Percentiles rank a stretch among this genome's conserved stretches.
phyloP scores from a whole-genome alignment of 2,329 filamentous ascomycete species.

The Cyphellophora attinorum region DNA sequence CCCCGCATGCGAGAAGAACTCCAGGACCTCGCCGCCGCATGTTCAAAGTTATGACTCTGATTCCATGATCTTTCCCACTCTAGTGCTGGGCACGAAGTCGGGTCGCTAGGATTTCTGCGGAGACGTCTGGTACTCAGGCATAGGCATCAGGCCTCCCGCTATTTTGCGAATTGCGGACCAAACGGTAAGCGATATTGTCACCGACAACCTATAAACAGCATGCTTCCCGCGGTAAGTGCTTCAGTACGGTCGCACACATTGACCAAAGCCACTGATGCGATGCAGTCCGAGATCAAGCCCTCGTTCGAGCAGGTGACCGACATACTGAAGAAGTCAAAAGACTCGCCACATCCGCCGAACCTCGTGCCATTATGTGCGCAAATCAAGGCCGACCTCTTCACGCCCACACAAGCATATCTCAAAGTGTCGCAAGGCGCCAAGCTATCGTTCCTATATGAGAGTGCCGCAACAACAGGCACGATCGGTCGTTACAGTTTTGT shows the following conservation, averaged over 20 bases:
- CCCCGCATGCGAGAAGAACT: too few relatives aligned
- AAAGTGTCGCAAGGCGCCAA: conserved; percentile 52
- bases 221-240: not conserved
- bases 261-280: conserved; percentile 5
- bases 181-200: too few relatives aligned
- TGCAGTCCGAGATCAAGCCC: conserved; percentile 45
- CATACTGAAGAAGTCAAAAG: conserved; percentile 42
- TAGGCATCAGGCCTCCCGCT: too few relatives aligned
- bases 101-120: too few relatives aligned
- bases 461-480: conserved; percentile 79
- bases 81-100: too few relatives aligned
- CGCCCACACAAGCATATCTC: conserved; percentile 88
- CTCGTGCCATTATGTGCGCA: conserved; percentile 74
- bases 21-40: too few relatives aligned
- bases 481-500: conserved; percentile 95
- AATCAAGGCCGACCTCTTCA: conserved; percentile 85
- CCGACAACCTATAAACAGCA: too few relatives aligned
- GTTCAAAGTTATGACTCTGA: too few relatives aligned
- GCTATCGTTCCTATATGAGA: conserved; percentile 91
- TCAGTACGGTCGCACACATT: not conserved
- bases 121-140: too few relatives aligned
- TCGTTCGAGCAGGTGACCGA: conserved; percentile 51
- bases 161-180: too few relatives aligned
- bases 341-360: conserved; percentile 55
- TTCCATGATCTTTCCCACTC: too few relatives aligned